phyloP scores from a whole-genome alignment of 1,284 basidiomycete species.

The Chalciporus sp. region DNA sequence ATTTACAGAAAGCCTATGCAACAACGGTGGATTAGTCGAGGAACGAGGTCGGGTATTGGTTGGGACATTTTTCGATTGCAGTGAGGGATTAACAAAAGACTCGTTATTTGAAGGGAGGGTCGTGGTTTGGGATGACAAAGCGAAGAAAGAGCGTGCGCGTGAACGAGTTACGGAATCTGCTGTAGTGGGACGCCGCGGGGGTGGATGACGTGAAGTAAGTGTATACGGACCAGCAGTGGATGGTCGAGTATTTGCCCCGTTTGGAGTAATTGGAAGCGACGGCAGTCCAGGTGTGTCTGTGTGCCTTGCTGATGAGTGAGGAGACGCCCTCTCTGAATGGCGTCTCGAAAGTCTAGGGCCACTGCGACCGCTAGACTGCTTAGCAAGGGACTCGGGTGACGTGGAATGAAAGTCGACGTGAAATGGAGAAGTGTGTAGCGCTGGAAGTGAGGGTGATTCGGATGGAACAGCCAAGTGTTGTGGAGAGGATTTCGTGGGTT shows the following conservation, averaged over 20 bases:
- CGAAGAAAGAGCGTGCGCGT: conserved; percentile 30
- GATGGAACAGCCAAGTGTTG: conserved; percentile 25
- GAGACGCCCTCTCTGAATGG: conserved; percentile 48
- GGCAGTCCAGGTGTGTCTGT: conserved; percentile 17
- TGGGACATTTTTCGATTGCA: conserved; percentile 17
- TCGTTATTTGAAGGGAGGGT: conserved; percentile 19
- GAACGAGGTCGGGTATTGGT: conserved; percentile 49
- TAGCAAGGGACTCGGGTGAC: conserved; percentile 29
- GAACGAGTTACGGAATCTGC: conserved; percentile 28
- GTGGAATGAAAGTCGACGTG: conserved; percentile 40
- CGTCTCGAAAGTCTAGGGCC: conserved; percentile 49
- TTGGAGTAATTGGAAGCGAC: conserved; percentile 4
- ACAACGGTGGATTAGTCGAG: conserved; percentile 69
- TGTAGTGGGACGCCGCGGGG: conserved; percentile 29
- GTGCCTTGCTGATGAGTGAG: conserved; percentile 20
- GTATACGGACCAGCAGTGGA: conserved; percentile 23
- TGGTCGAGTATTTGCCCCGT: conserved; percentile 15
- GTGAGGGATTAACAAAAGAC: conserved; percentile 12
- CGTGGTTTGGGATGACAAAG: conserved; percentile 23
- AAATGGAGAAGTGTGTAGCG: conserved; percentile 56
- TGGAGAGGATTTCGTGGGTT: conserved; percentile 28
- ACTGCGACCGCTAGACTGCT: conserved; percentile 31
- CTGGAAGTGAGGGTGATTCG: conserved; percentile 46
- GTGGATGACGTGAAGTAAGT: conserved; percentile 8
- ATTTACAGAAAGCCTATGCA: conserved; percentile 72